Evolutionary conservation across 164 flowering plant species (phyloP).

Genomic region (Taxillus chinensis): DNA sequence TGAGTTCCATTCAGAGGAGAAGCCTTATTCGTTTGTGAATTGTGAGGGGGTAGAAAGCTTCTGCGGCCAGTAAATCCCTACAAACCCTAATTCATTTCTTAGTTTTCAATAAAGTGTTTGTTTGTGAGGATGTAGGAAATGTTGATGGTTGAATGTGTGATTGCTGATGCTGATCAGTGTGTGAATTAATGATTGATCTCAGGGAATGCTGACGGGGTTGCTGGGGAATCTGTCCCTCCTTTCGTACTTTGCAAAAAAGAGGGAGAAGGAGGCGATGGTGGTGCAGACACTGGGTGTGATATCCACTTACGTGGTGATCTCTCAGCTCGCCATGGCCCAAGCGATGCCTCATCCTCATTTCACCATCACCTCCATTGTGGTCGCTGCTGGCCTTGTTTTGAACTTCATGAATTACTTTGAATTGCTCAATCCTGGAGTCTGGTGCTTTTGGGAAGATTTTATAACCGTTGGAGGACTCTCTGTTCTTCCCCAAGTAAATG

Average conservation of each 20-base stretch:
- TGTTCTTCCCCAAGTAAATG: slow-evolving; percentile 77
- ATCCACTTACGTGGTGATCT: slow-evolving; percentile 49
- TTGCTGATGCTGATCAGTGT: no score
- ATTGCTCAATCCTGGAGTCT: slow-evolving; percentile 37
- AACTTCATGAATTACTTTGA: slow-evolving; percentile 68
- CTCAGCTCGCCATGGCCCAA: slow-evolving; percentile 73
- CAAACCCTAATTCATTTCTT: no score
- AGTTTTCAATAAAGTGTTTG: no score
- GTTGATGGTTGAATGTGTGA: no score
- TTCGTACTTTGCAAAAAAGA: slow-evolving; percentile 85
- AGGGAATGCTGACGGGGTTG: slow-evolving; percentile 90
- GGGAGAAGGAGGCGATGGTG: slow-evolving; percentile 67
- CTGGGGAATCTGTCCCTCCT: slow-evolving; percentile 84
- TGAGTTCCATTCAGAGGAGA: no score
- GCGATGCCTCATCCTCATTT: slow-evolving; percentile 80
- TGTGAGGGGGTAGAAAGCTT: no score
- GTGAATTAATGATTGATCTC: slow-evolving; percentile 4
- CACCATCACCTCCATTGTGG: slow-evolving; percentile 46
- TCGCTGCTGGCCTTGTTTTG: slow-evolving; percentile 51
- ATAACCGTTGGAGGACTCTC: slow-evolving; percentile 79
- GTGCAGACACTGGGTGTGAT: slow-evolving; percentile 85
- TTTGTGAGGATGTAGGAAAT: no score
- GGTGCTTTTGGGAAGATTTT: slow-evolving; percentile 90
- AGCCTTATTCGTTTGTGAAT: no score
- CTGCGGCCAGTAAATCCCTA: no score